A percentile compares a stretch with the other conserved stretches of the same genome.
These are phyloP conservation scores for Trametes meyenii DNA, from an alignment of 768 basidiomycete genomes.

Conservation along the genomic window DNA sequence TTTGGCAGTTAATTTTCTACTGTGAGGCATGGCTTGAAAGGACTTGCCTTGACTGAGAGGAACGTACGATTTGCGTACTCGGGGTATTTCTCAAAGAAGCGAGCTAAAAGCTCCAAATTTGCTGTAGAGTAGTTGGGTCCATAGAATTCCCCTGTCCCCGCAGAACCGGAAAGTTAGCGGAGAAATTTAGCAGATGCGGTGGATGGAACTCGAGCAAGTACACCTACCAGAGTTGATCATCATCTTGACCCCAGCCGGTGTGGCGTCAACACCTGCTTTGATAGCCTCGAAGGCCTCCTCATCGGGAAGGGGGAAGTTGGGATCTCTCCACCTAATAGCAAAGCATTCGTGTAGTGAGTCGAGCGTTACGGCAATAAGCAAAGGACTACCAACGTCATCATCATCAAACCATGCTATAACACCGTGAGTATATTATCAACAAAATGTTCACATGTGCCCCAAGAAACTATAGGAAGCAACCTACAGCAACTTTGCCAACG, in stretches of 20 bases:
- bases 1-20: not conserved
- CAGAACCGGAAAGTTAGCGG: constrained; percentile 11
- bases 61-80: constrained; percentile 48
- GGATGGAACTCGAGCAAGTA: no score
- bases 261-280: constrained; percentile 49
- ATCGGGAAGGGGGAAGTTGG: constrained; percentile 46
- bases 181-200: constrained; percentile 17
- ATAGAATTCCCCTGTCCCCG: constrained; percentile 57
- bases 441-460: not conserved
- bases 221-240: constrained; percentile 53
- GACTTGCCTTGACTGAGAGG: constrained; percentile 50
- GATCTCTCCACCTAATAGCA: constrained; percentile 40
- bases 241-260: constrained; percentile 49
- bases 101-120: constrained; percentile 51
- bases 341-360: not conserved
- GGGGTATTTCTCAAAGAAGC: constrained; percentile 53
- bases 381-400: constrained; percentile 50
- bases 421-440: not conserved
- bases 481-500: constrained; percentile 44
- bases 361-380: not conserved
- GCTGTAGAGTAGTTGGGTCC: constrained; percentile 41
- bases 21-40: not conserved
- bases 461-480: constrained; percentile 12
- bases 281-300: constrained; percentile 65
- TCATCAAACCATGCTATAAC: constrained; percentile 54